phyloP scores from a whole-genome alignment of 2,329 filamentous ascomycete species.

The Cladobotryum protrusum region DNA sequence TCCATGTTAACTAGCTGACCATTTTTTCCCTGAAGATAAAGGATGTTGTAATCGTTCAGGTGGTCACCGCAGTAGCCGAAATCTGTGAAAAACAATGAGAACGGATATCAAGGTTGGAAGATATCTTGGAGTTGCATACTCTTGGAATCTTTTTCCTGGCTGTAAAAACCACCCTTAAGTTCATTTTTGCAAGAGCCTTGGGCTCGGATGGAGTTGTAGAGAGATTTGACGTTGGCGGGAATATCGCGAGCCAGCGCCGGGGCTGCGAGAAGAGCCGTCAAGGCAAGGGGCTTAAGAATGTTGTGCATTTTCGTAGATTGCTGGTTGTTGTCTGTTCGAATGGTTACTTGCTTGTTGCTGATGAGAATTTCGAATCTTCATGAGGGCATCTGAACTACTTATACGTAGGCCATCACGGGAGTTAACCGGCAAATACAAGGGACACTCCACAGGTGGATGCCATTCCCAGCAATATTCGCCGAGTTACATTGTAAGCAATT shows the following conservation, averaged over 20 bases:
- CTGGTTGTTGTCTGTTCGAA: too few relatives aligned
- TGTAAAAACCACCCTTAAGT: constrained; percentile 28
- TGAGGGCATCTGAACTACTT: too few relatives aligned
- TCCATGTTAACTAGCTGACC: constrained; percentile 21
- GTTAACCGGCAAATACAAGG: too few relatives aligned
- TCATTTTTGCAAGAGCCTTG: constrained; percentile 24
- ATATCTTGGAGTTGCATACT: constrained; percentile 8
- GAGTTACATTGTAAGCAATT: too few relatives aligned
- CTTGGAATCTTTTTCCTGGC: constrained; percentile 21
- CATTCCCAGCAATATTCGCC: too few relatives aligned
- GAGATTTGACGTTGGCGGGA: constrained; percentile 20
- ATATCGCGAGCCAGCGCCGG: constrained; percentile 15
- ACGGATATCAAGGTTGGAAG: too few relatives aligned
- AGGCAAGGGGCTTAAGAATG: constrained; percentile 1
- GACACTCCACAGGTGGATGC: too few relatives aligned
- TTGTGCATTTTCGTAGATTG: constrained; percentile 1
- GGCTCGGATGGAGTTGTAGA: constrained; percentile 27
- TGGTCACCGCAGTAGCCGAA: constrained; percentile 37
- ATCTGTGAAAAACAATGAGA: background rate
- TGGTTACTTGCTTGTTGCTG: too few relatives aligned
- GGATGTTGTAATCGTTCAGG: constrained; percentile 27
- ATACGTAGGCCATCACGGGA: too few relatives aligned
- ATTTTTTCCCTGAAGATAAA: constrained; percentile 39
- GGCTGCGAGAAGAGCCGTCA: constrained; percentile 7
- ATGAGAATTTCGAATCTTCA: too few relatives aligned